Percentiles rank a stretch among this genome's conserved stretches.
phyloP scores from a whole-genome alignment of 2,329 filamentous ascomycete species.

The Alternaria incomplexa region DNA sequence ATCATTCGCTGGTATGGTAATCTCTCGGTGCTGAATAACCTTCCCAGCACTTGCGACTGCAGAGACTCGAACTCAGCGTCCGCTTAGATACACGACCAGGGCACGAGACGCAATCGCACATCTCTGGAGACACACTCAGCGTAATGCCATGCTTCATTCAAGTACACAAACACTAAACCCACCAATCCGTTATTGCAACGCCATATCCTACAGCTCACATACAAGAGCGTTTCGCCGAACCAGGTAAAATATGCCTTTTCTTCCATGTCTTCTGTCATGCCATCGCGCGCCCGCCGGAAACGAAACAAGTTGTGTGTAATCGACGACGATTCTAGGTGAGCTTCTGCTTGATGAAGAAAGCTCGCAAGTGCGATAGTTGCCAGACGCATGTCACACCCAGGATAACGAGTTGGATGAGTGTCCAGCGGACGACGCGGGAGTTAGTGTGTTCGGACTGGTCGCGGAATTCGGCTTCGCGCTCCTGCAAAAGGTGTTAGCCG shows the following conservation, averaged over 20 bases:
- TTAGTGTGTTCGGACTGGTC: conserved; percentile 97
- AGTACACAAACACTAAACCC: conserved; percentile 7
- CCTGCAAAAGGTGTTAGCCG: conserved; percentile 59
- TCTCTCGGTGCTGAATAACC: not conserved
- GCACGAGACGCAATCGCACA: not conserved
- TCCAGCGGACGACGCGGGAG: conserved; percentile 89
- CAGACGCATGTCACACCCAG: conserved; percentile 90
- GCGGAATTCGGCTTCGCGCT: conserved; percentile 96
- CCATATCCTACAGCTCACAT: conserved; percentile 28
- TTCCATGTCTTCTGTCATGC: conserved; percentile 3
- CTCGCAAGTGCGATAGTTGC: conserved; percentile 93
- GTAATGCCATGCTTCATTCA: conserved; percentile 11
- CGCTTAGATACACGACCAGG: not conserved
- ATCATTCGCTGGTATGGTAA: not conserved
- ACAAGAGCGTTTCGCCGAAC: conserved; percentile 9
- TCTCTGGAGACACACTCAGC: not conserved
- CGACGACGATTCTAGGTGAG: conserved; percentile 69
- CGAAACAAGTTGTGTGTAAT: not conserved
- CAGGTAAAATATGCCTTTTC: conserved; percentile 13
- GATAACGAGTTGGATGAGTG: conserved; percentile 84
- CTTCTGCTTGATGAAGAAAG: conserved; percentile 99
- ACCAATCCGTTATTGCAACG: conserved; percentile 21
- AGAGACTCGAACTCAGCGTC: not conserved
- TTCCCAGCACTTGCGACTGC: not conserved
- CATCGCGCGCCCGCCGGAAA: not conserved